A percentile compares a stretch with the other conserved stretches of the same genome.
Evolutionary conservation across 768 basidiomycete genomes (phyloP).

Genomic region (Russula earlei): DNA sequence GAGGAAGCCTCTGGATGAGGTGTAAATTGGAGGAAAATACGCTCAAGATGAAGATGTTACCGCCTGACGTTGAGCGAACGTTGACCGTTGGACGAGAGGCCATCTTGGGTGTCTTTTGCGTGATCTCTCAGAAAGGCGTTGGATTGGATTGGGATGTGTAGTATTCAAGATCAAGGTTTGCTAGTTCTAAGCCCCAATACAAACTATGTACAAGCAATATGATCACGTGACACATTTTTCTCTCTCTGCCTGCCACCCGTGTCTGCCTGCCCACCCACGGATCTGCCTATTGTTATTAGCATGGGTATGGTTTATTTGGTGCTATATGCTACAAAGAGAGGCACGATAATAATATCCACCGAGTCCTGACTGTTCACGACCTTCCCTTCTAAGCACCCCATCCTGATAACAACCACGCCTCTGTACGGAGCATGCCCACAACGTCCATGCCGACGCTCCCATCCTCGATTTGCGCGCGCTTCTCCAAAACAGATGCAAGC

Average conservation of each 20-base stretch:
- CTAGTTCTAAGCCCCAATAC: constrained; percentile 18
- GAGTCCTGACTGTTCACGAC: not conserved
- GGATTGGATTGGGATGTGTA: not conserved
- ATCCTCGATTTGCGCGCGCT: not conserved
- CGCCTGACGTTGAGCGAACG: constrained; percentile 70
- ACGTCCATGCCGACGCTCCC: constrained; percentile 3
- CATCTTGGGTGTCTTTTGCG: constrained; percentile 38
- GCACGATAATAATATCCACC: constrained; percentile 1
- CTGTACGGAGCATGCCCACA: constrained; percentile 9
- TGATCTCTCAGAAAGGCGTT: not conserved
- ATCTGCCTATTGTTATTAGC: no score
- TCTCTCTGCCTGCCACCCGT: no score
- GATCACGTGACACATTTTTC: not conserved
- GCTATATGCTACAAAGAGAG: constrained; percentile 5
- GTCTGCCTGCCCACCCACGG: no score
- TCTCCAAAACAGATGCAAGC: constrained; percentile 8
- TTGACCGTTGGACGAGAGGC: constrained; percentile 89
- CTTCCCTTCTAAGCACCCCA: not conserved
- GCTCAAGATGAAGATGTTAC: constrained; percentile 30
- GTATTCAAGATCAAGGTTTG: constrained; percentile 18
- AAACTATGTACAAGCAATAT: constrained; percentile 2
- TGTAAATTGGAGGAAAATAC: constrained; percentile 2
- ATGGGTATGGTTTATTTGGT: no score
- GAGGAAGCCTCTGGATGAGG: constrained; percentile 58
- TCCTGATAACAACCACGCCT: constrained; percentile 14